Evolutionary conservation across 176 grass and related monocot genomes (phyloP).

Genomic region (Oryza meridionalis): DNA sequence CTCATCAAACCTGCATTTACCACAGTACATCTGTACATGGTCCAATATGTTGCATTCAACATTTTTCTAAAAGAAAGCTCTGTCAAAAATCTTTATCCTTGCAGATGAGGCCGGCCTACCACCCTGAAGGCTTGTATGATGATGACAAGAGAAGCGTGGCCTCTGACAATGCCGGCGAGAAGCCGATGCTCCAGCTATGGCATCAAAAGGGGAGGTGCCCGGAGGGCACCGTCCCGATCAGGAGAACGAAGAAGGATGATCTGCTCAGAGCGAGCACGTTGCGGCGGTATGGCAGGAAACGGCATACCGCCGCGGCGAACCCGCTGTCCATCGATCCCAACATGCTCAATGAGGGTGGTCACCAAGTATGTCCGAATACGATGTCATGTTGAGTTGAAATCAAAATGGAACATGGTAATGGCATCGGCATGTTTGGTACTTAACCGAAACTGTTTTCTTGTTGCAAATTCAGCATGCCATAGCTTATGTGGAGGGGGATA

Average conservation of each 20-base stretch:
- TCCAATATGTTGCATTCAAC: conserved; percentile 7
- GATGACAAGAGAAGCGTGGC: conserved; percentile 51
- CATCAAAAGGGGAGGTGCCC: conserved; percentile 71
- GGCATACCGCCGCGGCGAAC: neutral
- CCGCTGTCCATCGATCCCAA: conserved; percentile 54
- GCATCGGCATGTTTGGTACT: conserved; percentile 3
- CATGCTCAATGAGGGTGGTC: conserved; percentile 59
- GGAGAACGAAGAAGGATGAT: conserved; percentile 61
- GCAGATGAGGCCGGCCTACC: conserved; percentile 65
- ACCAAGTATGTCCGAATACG: conserved; percentile 46
- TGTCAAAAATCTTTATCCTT: neutral
- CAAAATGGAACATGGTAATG: conserved; percentile 12
- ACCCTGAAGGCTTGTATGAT: conserved; percentile 57
- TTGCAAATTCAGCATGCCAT: conserved; percentile 61
- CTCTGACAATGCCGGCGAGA: conserved; percentile 25
- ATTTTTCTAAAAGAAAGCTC: neutral
- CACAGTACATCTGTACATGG: neutral
- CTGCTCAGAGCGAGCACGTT: conserved; percentile 58
- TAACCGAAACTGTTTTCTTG: conserved; percentile 12
- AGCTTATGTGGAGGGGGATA: conserved; percentile 64
- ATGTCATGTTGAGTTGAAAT: neutral
- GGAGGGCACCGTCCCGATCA: conserved; percentile 60
- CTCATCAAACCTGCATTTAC: neutral
- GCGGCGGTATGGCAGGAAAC: conserved; percentile 61
- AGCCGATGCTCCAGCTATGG: conserved; percentile 59